phyloP scores from a whole-genome alignment of 2,329 filamentous ascomycete genomes.

The Dactylellina leptospora region DNA sequence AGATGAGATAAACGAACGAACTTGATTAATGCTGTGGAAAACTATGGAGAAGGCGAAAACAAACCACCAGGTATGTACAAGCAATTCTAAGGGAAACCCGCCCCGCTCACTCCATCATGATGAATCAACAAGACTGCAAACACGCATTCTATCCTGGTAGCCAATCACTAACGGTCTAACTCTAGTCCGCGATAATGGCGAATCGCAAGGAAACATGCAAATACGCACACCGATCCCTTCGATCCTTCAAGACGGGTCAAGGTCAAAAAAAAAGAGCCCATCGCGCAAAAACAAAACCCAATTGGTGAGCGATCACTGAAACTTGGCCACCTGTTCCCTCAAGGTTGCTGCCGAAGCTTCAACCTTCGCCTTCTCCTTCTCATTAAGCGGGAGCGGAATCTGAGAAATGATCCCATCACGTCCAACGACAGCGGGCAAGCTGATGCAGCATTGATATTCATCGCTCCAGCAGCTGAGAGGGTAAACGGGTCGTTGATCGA shows the following conservation, averaged over 20 bases:
- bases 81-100: constrained; percentile 6
- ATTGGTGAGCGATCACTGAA: too few relatives aligned
- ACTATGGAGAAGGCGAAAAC: neutral
- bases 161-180: constrained; percentile 23
- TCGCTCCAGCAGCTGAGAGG: constrained; percentile 57
- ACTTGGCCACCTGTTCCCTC: constrained; percentile 45
- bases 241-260: too few relatives aligned
- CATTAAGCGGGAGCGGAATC: constrained; percentile 51
- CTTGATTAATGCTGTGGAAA: neutral
- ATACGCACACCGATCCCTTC: too few relatives aligned
- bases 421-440: constrained; percentile 41
- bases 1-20: constrained; percentile 7
- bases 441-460: constrained; percentile 50
- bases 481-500: constrained; percentile 58
- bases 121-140: constrained; percentile 11
- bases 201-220: constrained; percentile 1
- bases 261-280: too few relatives aligned
- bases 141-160: constrained; percentile 20
- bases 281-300: too few relatives aligned
- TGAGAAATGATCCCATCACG: constrained; percentile 36
- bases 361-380: constrained; percentile 42
- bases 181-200: constrained; percentile 22
- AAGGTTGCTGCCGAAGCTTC: constrained; percentile 44
- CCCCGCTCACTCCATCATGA: neutral
- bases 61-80: constrained; percentile 38